These are phyloP conservation scores for Fusarium brevicatenulatum DNA, from an alignment of 2,329 filamentous ascomycete genomes.

Conservation along the genomic window DNA sequence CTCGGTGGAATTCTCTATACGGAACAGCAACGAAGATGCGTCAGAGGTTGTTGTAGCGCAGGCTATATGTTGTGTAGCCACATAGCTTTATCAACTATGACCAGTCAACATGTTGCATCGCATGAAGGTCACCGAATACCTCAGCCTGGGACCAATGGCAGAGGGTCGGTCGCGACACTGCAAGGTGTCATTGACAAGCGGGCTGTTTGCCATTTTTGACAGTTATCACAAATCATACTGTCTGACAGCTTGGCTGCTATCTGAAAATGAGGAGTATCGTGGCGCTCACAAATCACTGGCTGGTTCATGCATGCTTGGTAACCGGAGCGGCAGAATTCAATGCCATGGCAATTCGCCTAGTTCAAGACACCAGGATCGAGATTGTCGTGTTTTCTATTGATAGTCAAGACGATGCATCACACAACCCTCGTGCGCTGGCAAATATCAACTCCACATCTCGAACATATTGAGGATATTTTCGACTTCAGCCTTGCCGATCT, in stretches of 20 bases:
- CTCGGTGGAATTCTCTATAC: constrained; percentile 19
- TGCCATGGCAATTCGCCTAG: constrained; percentile 9
- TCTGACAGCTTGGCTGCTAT: constrained; percentile 12
- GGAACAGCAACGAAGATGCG: not conserved
- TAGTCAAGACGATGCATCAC: not conserved
- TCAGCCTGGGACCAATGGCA: constrained; percentile 11
- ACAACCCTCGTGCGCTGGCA: constrained; percentile 21
- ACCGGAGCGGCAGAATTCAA: not conserved
- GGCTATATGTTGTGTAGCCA: not conserved
- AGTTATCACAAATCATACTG: constrained; percentile 19
- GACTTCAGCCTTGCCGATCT: constrained; percentile 35
- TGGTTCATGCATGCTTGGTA: constrained; percentile 7
- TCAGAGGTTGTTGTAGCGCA: constrained; percentile 11
- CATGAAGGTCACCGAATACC: constrained; percentile 9
- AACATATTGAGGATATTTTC: constrained; percentile 13
- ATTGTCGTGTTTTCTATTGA: constrained; percentile 27
- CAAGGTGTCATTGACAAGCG: constrained; percentile 2
- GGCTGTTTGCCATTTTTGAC: constrained; percentile 22
- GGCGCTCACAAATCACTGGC: not conserved
- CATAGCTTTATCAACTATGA: constrained; percentile 7
- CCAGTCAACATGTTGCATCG: constrained; percentile 24
- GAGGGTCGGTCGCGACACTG: not conserved
- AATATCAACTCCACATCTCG: constrained; percentile 10
- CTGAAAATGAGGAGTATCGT: not conserved
- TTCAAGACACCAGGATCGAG: constrained; percentile 5